A percentile compares a stretch with the other conserved stretches of the same genome.
Conservation (phyloP, 2,329 filamentous ascomycete species). For the Alternaria sp. region DNA sequence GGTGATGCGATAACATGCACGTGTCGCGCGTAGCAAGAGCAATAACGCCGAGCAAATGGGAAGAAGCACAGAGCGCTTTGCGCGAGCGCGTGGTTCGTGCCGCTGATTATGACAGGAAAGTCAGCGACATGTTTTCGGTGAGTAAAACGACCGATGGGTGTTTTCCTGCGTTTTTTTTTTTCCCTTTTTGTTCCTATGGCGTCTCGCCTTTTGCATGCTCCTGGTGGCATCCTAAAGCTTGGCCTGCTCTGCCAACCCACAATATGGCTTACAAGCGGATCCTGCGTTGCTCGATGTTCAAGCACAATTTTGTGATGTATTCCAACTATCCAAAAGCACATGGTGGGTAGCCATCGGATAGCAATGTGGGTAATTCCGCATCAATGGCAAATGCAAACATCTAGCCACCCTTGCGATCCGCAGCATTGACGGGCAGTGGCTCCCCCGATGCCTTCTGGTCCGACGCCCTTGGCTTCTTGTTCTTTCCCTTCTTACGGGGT, state of each 20-base stretch:
- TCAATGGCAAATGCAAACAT: neutral
- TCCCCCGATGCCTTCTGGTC: constrained; percentile 48
- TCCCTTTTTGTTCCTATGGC: neutral
- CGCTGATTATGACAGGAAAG: constrained; percentile 10
- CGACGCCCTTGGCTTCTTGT: constrained; percentile 33
- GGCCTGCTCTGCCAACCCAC: neutral
- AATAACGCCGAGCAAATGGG: constrained; percentile 11
- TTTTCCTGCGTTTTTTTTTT: neutral
- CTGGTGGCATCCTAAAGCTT: neutral
- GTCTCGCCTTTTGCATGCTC: neutral
- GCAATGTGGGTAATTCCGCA: neutral
- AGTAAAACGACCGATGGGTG: neutral
- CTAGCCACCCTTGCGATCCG: constrained; percentile 56
- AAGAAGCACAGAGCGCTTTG: constrained; percentile 9
- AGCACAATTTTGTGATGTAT: neutral
- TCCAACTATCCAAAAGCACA: constrained; percentile 2
- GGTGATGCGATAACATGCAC: constrained; percentile 23
- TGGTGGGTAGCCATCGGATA: neutral
- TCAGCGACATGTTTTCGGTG: constrained; percentile 2
- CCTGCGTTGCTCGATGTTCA: neutral
- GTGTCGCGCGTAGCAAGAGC: constrained; percentile 5
- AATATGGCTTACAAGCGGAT: neutral
- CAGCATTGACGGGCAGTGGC: constrained; percentile 52
- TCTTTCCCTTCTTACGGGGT: constrained; percentile 33
- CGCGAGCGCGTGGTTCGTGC: constrained; percentile 9